phyloP scores from a whole-genome alignment of 2,329 filamentous ascomycete species.

The Ophiocordyceps polyrhachis-furcata region DNA sequence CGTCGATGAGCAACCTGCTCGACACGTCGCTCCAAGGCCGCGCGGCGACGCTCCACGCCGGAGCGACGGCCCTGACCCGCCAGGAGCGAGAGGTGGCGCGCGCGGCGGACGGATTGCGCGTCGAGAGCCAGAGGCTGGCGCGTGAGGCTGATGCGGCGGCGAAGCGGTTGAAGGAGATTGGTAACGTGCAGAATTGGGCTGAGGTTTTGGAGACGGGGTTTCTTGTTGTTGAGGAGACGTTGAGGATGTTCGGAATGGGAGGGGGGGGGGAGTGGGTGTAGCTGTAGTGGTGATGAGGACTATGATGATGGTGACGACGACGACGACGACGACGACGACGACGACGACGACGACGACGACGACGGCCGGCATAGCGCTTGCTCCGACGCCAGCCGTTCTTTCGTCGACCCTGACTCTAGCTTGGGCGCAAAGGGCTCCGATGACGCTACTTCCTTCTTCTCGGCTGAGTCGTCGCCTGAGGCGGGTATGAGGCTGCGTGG shows the following conservation, averaged over 20 bases:
- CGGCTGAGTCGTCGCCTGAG: conserved; percentile 11
- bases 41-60: conserved; percentile 49
- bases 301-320: conserved; percentile 3
- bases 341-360: conserved; percentile 8
- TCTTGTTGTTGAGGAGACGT: conserved; percentile 43
- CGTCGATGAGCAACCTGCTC: conserved; percentile 49
- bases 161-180: conserved; percentile 54
- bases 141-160: conserved; percentile 44
- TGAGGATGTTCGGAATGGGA: conserved; percentile 24
- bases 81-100: conserved; percentile 49
- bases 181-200: conserved; percentile 74
- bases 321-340: conserved; percentile 7
- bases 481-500: conserved; percentile 1
- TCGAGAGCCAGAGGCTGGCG: conserved; percentile 47
- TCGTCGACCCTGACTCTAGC: conserved; percentile 18
- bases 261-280: conserved; percentile 10
- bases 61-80: conserved; percentile 42
- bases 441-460: conserved; percentile 16
- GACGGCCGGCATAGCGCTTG: conserved; percentile 9
- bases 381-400: conserved; percentile 19
- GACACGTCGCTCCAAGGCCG: conserved; percentile 50
- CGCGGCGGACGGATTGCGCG: conserved; percentile 38
- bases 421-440: conserved; percentile 18
- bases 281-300: conserved; percentile 11
- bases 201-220: conserved; percentile 60